These are phyloP conservation scores for Aspergillus leporis DNA, from an alignment of 495 filamentous ascomycete species.

Conservation along the genomic window DNA sequence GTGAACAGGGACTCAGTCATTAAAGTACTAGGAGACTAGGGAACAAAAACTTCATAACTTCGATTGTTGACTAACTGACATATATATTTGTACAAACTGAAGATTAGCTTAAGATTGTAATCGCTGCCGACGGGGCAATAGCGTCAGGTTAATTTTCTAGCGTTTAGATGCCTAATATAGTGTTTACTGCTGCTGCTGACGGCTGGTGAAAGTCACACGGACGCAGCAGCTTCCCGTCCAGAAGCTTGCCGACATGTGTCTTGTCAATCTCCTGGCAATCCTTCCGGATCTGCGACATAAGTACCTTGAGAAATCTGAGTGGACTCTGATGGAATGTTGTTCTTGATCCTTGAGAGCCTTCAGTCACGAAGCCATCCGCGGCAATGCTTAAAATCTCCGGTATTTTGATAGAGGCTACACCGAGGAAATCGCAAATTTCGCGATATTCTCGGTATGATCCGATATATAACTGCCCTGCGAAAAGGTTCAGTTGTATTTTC, in stretches of 20 bases:
- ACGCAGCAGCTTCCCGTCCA: constrained; percentile 44
- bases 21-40: too few relatives aligned
- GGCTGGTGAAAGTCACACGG: constrained; percentile 3
- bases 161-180: not conserved
- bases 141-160: too few relatives aligned
- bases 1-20: too few relatives aligned
- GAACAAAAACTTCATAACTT: too few relatives aligned
- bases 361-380: constrained; percentile 27
- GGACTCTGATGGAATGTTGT: constrained; percentile 50
- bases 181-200: not conserved
- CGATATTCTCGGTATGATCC: constrained; percentile 53
- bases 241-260: constrained; percentile 56
- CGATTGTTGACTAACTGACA: too few relatives aligned
- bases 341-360: constrained; percentile 16
- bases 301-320: constrained; percentile 49
- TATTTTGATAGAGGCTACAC: constrained; percentile 38
- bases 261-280: constrained; percentile 50
- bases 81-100: too few relatives aligned
- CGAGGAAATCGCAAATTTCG: constrained; percentile 54
- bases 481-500: constrained; percentile 58
- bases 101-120: too few relatives aligned
- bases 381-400: constrained; percentile 47
- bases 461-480: constrained; percentile 68
- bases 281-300: constrained; percentile 53
- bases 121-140: too few relatives aligned